Percentiles rank a stretch among this genome's conserved stretches.
phyloP scores from a whole-genome alignment of 2,329 filamentous ascomycete genomes.

The Colletotrichum endophyticum region DNA sequence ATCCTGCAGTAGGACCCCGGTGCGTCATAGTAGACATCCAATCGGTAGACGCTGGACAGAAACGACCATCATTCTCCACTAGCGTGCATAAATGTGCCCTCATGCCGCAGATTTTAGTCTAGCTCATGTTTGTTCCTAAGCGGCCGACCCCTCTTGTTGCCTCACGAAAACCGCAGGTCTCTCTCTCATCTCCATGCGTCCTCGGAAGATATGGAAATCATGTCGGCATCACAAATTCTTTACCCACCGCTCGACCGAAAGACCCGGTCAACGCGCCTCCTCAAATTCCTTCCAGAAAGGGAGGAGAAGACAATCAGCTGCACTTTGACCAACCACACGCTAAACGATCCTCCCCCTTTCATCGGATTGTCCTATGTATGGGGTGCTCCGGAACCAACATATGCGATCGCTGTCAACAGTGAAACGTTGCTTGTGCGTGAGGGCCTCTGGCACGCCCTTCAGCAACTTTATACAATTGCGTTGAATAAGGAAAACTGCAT shows the following conservation, averaged over 20 bases:
- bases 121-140: not conserved
- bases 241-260: not conserved
- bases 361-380: slow-evolving; percentile 29
- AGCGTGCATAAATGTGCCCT: not conserved
- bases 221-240: not conserved
- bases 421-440: not conserved
- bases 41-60: not conserved
- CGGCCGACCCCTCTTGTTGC: not conserved
- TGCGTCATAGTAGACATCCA: not conserved
- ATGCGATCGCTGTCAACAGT: not conserved
- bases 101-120: not conserved
- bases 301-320: not conserved
- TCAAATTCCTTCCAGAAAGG: not conserved
- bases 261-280: not conserved
- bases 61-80: not conserved
- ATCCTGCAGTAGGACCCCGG: not conserved
- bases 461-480: not conserved
- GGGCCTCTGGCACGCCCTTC: not conserved
- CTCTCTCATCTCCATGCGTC: not conserved
- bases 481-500: not conserved
- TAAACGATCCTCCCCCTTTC: slow-evolving; percentile 18
- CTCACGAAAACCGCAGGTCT: rapidly evolving
- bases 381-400: slow-evolving; percentile 11
- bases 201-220: not conserved
- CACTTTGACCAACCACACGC: not conserved